Evolutionary conservation across 805 yeast species (phyloP).

Genomic region (Ogataea salicorniae): DNA sequence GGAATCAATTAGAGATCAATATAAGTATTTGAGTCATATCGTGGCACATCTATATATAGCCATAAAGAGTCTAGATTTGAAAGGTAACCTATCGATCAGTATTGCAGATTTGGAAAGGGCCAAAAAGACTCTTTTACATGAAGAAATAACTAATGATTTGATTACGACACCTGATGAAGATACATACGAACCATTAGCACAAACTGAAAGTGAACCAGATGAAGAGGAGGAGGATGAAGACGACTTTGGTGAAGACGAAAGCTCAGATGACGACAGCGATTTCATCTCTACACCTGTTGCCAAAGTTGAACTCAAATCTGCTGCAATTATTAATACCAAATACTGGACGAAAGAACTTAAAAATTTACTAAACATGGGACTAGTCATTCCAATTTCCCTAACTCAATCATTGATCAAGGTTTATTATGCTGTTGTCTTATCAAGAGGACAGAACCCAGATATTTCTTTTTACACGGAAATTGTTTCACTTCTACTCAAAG

Average conservation of each 20-base stretch:
- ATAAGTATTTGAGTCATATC: conserved; percentile 73
- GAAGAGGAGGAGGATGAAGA: conserved; percentile 33
- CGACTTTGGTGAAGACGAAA: conserved; percentile 33
- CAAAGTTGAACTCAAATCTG: conserved; percentile 58
- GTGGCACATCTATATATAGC: conserved; percentile 76
- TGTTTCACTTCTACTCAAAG: conserved; percentile 53
- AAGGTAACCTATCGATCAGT: conserved; percentile 61
- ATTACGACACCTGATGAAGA: conserved; percentile 35
- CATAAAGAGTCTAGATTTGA: conserved; percentile 65
- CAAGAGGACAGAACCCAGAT: conserved; percentile 65
- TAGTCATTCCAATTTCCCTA: conserved; percentile 66
- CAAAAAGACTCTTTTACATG: conserved; percentile 9
- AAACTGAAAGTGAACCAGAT: conserved; percentile 26
- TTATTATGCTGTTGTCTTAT: conserved; percentile 65
- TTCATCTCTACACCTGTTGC: conserved; percentile 45
- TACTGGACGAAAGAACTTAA: conserved; percentile 86
- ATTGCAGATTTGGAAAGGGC: conserved; percentile 59
- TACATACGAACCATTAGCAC: conserved; percentile 50
- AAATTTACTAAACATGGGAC: conserved; percentile 72
- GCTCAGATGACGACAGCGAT: conserved; percentile 38
- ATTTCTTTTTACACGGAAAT: conserved; percentile 56
- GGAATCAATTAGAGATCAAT: conserved; percentile 64
- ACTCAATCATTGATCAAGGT: conserved; percentile 60
- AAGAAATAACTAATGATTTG: conserved; percentile 30
- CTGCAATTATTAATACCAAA: conserved; percentile 67